phyloP scores from a whole-genome alignment of 805 yeast species.

The Pichia pseudocactophila region DNA sequence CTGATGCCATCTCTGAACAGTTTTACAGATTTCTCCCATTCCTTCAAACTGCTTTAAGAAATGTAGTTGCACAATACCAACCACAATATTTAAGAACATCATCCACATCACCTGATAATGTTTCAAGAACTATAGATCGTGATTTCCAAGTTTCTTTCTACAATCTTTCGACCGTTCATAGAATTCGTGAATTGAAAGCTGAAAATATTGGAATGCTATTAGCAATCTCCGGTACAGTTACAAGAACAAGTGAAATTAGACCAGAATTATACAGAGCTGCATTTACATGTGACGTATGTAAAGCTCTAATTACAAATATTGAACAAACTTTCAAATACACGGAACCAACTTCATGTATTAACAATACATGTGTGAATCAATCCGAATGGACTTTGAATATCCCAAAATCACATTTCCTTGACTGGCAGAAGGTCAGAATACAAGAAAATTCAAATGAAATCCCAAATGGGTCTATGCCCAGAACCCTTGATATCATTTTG shows the following conservation, averaged over 20 bases:
- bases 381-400: conserved; percentile 78
- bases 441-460: conserved; percentile 96
- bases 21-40: conserved; percentile 90
- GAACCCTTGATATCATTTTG: conserved; percentile 85
- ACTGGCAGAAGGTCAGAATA: conserved; percentile 93
- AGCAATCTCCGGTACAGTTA: conserved; percentile 88
- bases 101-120: conserved; percentile 28
- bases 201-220: conserved; percentile 80
- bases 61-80: conserved; percentile 63
- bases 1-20: conserved; percentile 83
- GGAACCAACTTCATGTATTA: conserved; percentile 88
- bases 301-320: conserved; percentile 75
- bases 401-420: conserved; percentile 76
- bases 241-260: conserved; percentile 91
- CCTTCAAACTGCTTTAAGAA: conserved; percentile 62
- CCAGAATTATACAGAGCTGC: conserved; percentile 86
- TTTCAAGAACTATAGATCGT: conserved; percentile 47
- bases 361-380: conserved; percentile 81
- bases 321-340: conserved; percentile 92
- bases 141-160: conserved; percentile 86
- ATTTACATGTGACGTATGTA: conserved; percentile 83
- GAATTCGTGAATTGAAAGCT: conserved; percentile 85
- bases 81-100: conserved; percentile 54
- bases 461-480: conserved; percentile 98
- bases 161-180: conserved; percentile 70